Base-by-base conservation (phyloP, 495 filamentous ascomycete genomes). In the Xylaria bambusicola region DNA sequence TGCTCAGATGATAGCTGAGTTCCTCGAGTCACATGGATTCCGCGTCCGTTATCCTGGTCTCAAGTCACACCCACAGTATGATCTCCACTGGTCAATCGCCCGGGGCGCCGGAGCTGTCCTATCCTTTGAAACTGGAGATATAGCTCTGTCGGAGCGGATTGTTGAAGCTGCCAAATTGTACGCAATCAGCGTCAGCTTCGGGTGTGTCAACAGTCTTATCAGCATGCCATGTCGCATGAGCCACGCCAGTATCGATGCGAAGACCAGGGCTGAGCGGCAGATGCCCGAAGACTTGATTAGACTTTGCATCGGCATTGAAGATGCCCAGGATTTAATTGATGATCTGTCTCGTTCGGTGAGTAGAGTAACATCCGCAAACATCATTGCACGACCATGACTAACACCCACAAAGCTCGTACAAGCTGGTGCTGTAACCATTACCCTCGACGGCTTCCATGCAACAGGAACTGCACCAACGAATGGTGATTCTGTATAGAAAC, bases 171-270 rank as follows among this genome's bases (percentile, higher is more conserved):
- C 94, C 3, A 83, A 89, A 62, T 76, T 98, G 24, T 98, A 92
- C 88, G 92, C 88, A 18, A 98, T 98, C 62, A 92, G 88, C 61
- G 94, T 98, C 52, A 94, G 90, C 64, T 98, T 98, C 71, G 94
- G 94, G 35, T 97, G 95, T 73, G 95, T 98, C 44, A 98, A 98
- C 75, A 94, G 90, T 75, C 73, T 98, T 74, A 98, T 98, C 73
- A 96, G 92, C 75, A 96, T 98, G 94, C 94, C 94, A 10, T 98
- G 94, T 66, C 91, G 90, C 60, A 98, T 98, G 94, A 98, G 95
- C 74, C 94, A 98, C 77, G 94, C 94, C 20, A 97, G 92, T 70
- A 98, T 98, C 71, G 95, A 98, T 72, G 89, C 88, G 60, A 93
- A 94, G 80, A 97, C 93, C 56, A 81, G 94, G 65, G 77, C 83